A percentile compares a stretch with the other conserved stretches of the same genome.
Evolutionary conservation across 2,329 filamentous ascomycete genomes (phyloP).

Genomic region (Cadophora sp.): DNA sequence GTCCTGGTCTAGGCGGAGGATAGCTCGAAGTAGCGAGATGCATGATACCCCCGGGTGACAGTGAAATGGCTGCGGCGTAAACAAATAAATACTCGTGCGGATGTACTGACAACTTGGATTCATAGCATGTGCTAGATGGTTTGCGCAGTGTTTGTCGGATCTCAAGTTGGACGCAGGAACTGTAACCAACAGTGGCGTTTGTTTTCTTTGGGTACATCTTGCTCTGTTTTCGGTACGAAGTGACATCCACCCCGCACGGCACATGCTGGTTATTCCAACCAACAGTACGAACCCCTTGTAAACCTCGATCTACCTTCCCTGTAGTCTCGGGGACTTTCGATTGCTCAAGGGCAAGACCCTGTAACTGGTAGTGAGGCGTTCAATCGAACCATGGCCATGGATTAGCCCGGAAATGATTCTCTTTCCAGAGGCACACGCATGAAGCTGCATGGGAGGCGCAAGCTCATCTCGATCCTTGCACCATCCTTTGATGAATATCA

Average conservation of each 20-base stretch:
- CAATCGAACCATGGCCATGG: slow-evolving; percentile 1
- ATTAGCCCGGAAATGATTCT: background rate
- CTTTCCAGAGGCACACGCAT: background rate
- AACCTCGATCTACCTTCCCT: background rate
- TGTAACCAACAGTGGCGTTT: background rate
- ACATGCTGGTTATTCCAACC: background rate
- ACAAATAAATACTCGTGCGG: no score
- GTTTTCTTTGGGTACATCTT: background rate
- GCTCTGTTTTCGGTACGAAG: background rate
- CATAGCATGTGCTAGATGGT: no score
- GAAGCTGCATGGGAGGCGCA: background rate
- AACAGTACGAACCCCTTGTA: background rate
- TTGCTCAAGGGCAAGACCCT: background rate
- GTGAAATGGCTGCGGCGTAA: background rate
- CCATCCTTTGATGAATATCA: background rate
- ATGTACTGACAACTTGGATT: no score
- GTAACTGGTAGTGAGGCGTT: background rate
- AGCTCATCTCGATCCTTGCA: background rate
- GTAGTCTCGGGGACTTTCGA: background rate
- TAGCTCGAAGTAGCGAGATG: background rate
- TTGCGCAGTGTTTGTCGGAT: no score
- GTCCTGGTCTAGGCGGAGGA: background rate
- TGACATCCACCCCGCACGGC: background rate
- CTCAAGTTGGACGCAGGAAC: no score
- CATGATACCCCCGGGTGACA: background rate